Evolutionary conservation across 2,329 filamentous ascomycete species (phyloP), one percentile per base, ranked within the genome.

Genomic region (Diaporthe humulicola): DNA sequence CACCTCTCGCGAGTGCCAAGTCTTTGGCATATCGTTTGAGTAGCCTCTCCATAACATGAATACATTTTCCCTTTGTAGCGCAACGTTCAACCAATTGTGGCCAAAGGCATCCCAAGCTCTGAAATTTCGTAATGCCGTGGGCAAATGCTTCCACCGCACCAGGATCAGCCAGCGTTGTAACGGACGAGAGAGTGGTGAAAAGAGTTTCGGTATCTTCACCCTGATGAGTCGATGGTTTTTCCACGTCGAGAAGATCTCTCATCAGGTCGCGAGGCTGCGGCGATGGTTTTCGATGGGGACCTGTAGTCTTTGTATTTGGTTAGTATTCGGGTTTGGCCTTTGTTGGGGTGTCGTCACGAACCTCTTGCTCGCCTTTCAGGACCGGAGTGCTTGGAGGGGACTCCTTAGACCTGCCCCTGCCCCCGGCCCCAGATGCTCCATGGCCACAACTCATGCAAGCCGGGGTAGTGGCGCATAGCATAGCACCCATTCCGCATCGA

Each of bases 1-100:
- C 25, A 10, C 22, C 58, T 4, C 15, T 40, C 22, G 67, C 10
- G 2, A 14, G 9, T 12, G 22, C 19, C 14, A 74, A 22, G 25
- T 74, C 73, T 10, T 50, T 52, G 25, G 69, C 58, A 28, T 71
- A 74, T 4, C 58, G 67, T 22, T 52, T 28, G 3, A 74, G 69
- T 17, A 74, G 45, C 57, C 57, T 45, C n/a, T 66, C 48, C 6
- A 72, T 52, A 5, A 30, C 19, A 8, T 22, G 14, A 1, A 56
- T 28, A 36, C 30, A 64, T 25, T 1, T 52, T 52, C 25, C 17
- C 40, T 50, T 38, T 17, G 48, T 72, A 15, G 38, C 19, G n/a
- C 42, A 58, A 10, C 9, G 28, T 3, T 6, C 6, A 19, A 48
- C 10, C 10, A 74, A 33, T 42, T 74, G 73, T 17, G 69, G 73